These are phyloP conservation scores for Babesia sp. DNA, from an alignment of 169 alveolate genomes.

Conservation along the genomic window DNA sequence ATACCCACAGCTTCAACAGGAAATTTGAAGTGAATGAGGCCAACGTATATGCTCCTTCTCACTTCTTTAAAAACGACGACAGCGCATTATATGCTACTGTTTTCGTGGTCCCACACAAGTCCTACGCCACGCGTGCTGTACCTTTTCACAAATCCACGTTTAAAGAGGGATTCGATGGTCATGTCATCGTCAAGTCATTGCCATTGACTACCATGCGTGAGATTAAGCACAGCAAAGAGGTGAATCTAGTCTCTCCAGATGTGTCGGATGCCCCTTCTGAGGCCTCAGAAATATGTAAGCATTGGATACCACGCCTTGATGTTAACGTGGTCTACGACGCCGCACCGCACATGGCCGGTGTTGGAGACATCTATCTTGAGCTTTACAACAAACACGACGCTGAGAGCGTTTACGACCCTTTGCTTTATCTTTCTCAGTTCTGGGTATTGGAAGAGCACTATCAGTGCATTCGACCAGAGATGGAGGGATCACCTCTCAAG, in stretches of 20 bases:
- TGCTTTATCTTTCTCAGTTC: slow-evolving; percentile 57
- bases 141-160: slow-evolving; percentile 38
- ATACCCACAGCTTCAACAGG: slow-evolving; percentile 45
- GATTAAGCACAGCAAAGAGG: slow-evolving; percentile 13
- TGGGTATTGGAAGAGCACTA: slow-evolving; percentile 66
- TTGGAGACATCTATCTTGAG: slow-evolving; percentile 23
- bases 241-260: slow-evolving; percentile 10
- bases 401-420: slow-evolving; percentile 55
- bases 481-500: slow-evolving; percentile 9
- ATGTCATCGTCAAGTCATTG: slow-evolving; percentile 32
- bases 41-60: background rate
- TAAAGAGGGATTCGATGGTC: slow-evolving; percentile 62
- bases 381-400: slow-evolving; percentile 5
- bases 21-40: slow-evolving; percentile 18
- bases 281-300: slow-evolving; percentile 8
- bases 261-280: background rate
- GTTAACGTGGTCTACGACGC: slow-evolving; percentile 59
- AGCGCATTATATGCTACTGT: slow-evolving; percentile 16
- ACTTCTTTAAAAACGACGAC: slow-evolving; percentile 18
- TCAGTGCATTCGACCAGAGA: background rate
- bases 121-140: slow-evolving; percentile 20
- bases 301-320: slow-evolving; percentile 66
- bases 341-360: slow-evolving; percentile 2
- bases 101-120: slow-evolving; percentile 59
- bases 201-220: slow-evolving; percentile 38